Percentiles rank a stretch among this genome's conserved stretches.
Evolutionary conservation across 1,139 yeast genomes (phyloP).

Genomic region (Candida sp.): DNA sequence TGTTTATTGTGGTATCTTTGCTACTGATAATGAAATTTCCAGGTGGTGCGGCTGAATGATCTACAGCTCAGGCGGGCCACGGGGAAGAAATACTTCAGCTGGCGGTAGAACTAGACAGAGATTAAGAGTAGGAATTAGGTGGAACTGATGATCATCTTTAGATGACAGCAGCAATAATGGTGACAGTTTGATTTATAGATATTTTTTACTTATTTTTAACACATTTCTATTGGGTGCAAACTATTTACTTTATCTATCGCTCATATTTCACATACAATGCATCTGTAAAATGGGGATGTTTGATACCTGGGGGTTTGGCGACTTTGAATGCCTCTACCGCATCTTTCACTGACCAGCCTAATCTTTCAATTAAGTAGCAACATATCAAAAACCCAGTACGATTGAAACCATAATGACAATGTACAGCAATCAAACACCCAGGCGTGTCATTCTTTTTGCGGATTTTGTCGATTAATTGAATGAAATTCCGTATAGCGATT

Average conservation of each 20-base stretch:
- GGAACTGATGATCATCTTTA: no score
- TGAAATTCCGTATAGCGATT: slow-evolving; percentile 54
- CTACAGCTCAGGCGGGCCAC: no score
- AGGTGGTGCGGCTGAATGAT: neutral
- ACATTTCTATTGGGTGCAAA: no score
- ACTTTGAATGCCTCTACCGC: slow-evolving; percentile 58
- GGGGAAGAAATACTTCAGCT: no score
- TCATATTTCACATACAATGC: slow-evolving; percentile 69
- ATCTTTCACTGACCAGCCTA: slow-evolving; percentile 59
- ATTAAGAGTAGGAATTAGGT: no score
- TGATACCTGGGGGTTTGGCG: slow-evolving; percentile 71
- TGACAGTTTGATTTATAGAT: no score
- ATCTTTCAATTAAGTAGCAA: slow-evolving; percentile 60
- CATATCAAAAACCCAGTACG: slow-evolving; percentile 75
- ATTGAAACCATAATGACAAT: slow-evolving; percentile 82
- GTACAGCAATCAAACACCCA: slow-evolving; percentile 55
- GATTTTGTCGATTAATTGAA: slow-evolving; percentile 51
- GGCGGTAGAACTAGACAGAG: no score
- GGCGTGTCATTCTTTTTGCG: slow-evolving; percentile 19
- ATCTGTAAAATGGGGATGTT: slow-evolving; percentile 76
- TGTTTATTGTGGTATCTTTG: neutral
- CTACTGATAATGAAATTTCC: neutral
- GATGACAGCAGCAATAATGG: no score
- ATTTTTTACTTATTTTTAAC: no score
- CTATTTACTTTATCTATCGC: slow-evolving; percentile 6